These are phyloP conservation scores for Chaetomium sp. DNA, from an alignment of 2,329 filamentous ascomycete species.

Conservation along the genomic window DNA sequence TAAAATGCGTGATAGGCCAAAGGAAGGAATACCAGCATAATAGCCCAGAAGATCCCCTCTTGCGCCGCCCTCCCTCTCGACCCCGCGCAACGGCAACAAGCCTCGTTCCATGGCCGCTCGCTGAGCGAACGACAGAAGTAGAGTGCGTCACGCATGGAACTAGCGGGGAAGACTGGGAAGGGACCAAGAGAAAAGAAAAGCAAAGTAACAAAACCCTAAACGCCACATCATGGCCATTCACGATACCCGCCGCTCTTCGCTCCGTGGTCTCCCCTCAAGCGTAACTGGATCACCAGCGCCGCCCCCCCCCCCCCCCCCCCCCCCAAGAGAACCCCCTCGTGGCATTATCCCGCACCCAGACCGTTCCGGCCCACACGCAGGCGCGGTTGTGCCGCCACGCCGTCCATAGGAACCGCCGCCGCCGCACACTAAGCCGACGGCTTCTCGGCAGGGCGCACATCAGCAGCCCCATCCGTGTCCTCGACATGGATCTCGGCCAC, in stretches of 20 bases:
- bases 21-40: not conserved
- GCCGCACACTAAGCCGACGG: constrained; percentile 4
- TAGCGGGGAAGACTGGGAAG: not conserved
- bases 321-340: not conserved
- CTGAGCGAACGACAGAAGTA: not conserved
- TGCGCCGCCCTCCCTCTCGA: no score
- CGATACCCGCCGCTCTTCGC: not conserved
- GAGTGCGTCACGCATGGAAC: not conserved
- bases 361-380: no score
- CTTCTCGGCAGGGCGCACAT: not conserved
- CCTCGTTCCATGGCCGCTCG: no score
- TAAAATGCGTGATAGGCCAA: not conserved
- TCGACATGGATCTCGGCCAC: constrained; percentile 44
- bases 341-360: no score
- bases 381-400: no score
- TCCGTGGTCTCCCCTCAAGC: not conserved
- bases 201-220: constrained; percentile 2
- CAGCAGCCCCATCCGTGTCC: constrained; percentile 22
- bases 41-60: not conserved
- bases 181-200: not conserved
- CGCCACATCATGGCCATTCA: not conserved
- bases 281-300: no score
- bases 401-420: not conserved
- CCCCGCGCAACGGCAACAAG: no score
- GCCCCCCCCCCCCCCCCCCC: no score